Evolutionary conservation across 2,329 filamentous ascomycete genomes (phyloP).

Genomic region (Fusarium nodosum): DNA sequence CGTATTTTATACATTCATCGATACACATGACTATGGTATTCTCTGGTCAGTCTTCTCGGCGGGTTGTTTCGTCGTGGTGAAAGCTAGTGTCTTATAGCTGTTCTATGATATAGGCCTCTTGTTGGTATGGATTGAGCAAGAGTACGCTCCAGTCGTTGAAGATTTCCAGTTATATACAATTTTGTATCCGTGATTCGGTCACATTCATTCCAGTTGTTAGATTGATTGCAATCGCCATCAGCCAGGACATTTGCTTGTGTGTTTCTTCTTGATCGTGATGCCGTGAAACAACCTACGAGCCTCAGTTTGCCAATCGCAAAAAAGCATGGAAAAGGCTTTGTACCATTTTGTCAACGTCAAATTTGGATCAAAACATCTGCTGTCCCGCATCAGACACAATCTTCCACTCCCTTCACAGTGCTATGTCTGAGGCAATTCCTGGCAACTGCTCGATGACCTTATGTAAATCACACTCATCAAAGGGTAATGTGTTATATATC

Average conservation of each 20-base stretch:
- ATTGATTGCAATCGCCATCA: background rate
- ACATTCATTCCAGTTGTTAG: background rate
- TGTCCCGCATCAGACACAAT: background rate
- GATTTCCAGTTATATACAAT: background rate
- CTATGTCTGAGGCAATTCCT: background rate
- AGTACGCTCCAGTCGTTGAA: no score
- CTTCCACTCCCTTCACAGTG: background rate
- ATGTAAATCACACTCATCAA: background rate
- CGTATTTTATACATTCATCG: slow-evolving; percentile 25
- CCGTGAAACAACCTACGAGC: slow-evolving; percentile 5
- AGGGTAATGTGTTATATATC: background rate
- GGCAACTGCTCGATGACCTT: background rate
- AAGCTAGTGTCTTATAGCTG: background rate
- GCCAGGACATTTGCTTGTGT: background rate
- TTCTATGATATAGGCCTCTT: background rate
- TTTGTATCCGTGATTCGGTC: background rate
- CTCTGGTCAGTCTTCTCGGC: background rate
- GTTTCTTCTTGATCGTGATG: background rate
- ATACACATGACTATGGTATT: slow-evolving; percentile 22
- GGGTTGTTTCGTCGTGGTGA: background rate
- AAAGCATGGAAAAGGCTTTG: background rate
- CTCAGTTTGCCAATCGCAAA: background rate
- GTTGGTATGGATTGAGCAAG: no score
- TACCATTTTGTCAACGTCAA: background rate
- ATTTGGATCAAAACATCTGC: background rate